Base-by-base conservation (phyloP, 257 asterid species). In the Avicennia marina region DNA sequence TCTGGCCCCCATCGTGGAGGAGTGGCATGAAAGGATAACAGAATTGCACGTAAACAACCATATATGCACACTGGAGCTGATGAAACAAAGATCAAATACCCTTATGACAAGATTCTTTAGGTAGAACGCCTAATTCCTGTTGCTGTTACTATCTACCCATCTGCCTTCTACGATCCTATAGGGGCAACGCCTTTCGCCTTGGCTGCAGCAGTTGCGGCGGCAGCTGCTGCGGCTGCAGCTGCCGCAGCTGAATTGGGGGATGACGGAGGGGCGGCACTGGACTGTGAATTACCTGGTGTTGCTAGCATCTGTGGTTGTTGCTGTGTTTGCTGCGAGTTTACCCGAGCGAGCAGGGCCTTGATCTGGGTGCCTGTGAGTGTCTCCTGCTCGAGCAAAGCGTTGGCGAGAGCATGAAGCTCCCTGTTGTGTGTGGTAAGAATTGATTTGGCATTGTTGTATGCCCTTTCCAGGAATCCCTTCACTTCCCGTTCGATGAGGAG, bases 331-430 rank as follows among this genome's bases (percentile, higher is more conserved):
- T 65, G 72, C n/a, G 85, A 71, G 41, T 79, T 69, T 1, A 72
- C 59, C 49, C 74, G 83, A 4, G 80, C 73, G 42, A 89, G 86
- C 40, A 89, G 71, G 32, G 71, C 60, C 71, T 81, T 86, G 21
- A 89, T 86, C 79, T 89, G 94, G 57, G 55, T 70, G 15, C 97
- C 97, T 0, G 95, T 59, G 6, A 89, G 84, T 0, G 97, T 89
- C 79, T 89, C 97, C 0, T 79, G 77, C 75, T 86, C 89, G 2
- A 89, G 89, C 68, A 86, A 72, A 39, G 97, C 89, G 56, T 77
- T 79, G 1, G 97, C 95, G 18, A 85, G 94, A 20, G 94, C 90
- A 61, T 89, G 89, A 17, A 79, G 87, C 75, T 89, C 95, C 71
- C 78, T 74, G 29, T 64, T 66, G 45, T 74, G 87, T 18, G 78